phyloP scores from a whole-genome alignment of 805 yeast genomes.

The Lipomyces anomalus region DNA sequence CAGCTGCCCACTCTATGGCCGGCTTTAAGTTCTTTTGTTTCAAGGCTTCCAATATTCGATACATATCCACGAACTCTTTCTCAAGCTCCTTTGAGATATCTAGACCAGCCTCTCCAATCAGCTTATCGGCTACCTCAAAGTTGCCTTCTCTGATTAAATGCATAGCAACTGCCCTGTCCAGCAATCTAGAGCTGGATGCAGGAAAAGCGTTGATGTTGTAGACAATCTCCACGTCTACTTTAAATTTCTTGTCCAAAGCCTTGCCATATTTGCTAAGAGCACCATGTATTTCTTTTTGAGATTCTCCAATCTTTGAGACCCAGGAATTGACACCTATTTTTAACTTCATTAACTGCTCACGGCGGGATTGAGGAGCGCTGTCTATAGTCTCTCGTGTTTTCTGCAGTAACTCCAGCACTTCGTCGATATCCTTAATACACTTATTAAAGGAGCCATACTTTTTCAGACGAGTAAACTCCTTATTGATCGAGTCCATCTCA shows the following conservation, averaged over 20 bases:
- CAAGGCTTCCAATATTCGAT: conserved; percentile 38
- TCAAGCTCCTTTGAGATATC: conserved; percentile 32
- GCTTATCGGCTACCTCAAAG: conserved; percentile 34
- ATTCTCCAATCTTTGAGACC: conserved; percentile 22
- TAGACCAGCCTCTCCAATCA: conserved; percentile 29
- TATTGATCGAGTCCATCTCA: conserved; percentile 31
- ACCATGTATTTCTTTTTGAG: conserved; percentile 30
- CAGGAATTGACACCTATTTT: conserved; percentile 12
- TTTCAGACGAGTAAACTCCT: conserved; percentile 33
- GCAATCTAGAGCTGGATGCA: conserved; percentile 24
- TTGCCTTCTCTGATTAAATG: conserved; percentile 48
- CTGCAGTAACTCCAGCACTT: conserved; percentile 29
- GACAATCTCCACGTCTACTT: conserved; percentile 17
- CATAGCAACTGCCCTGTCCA: conserved; percentile 41
- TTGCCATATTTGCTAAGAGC: conserved; percentile 31
- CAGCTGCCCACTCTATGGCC: conserved; percentile 47
- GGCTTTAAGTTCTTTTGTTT: conserved; percentile 36
- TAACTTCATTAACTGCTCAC: conserved; percentile 11
- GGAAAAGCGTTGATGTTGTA: conserved; percentile 18
- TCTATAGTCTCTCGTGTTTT: conserved; percentile 27
- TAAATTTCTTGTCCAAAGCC: conserved; percentile 31
- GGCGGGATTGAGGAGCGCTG: conserved; percentile 17
- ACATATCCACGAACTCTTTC: conserved; percentile 39
- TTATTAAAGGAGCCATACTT: conserved; percentile 31
- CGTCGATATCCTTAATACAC: conserved; percentile 31